These are phyloP conservation scores for Cyclostephanos invisitatus DNA, from an alignment of 108 stramenopile genomes.

Conservation along the genomic window DNA sequence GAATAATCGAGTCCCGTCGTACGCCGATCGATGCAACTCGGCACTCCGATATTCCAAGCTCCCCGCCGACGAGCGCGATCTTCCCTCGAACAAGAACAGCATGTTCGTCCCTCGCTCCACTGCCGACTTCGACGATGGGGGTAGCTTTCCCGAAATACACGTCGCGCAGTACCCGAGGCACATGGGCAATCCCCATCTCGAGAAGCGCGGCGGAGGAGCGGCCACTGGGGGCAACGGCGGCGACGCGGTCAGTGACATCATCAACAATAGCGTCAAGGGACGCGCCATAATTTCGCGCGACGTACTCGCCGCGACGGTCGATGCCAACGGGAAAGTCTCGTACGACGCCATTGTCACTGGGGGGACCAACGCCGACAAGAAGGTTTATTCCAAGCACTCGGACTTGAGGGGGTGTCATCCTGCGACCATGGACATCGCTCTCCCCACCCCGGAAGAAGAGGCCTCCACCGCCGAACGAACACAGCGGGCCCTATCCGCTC, in stretches of 20 bases:
- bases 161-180: slow-evolving; percentile 97
- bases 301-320: slow-evolving; percentile 90
- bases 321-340: slow-evolving; percentile 83
- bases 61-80: slow-evolving; percentile 64
- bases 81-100: slow-evolving; percentile 38
- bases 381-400: slow-evolving; percentile 79
- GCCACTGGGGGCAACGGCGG: slow-evolving; percentile 7
- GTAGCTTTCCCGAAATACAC: slow-evolving; percentile 98
- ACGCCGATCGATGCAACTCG: slow-evolving; percentile 70
- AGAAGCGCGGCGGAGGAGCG: slow-evolving; percentile 23
- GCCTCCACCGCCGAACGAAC: slow-evolving; percentile 83
- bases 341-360: slow-evolving; percentile 96
- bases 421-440: slow-evolving; percentile 72
- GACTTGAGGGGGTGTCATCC: slow-evolving; percentile 83
- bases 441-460: slow-evolving; percentile 93
- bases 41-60: slow-evolving; percentile 65
- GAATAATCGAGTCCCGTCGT: slow-evolving; percentile 60
- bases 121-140: slow-evolving; percentile 96
- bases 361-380: slow-evolving; percentile 90
- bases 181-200: slow-evolving; percentile 93
- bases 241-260: slow-evolving; percentile 7
- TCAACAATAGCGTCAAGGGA: slow-evolving; percentile 23
- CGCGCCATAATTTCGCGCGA: slow-evolving; percentile 83
- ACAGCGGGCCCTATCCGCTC: slow-evolving; percentile 81
- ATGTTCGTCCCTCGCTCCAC: slow-evolving; percentile 92